phyloP scores from a whole-genome alignment of 345 rosid genomes.

The Gossypium ekmanianum region DNA sequence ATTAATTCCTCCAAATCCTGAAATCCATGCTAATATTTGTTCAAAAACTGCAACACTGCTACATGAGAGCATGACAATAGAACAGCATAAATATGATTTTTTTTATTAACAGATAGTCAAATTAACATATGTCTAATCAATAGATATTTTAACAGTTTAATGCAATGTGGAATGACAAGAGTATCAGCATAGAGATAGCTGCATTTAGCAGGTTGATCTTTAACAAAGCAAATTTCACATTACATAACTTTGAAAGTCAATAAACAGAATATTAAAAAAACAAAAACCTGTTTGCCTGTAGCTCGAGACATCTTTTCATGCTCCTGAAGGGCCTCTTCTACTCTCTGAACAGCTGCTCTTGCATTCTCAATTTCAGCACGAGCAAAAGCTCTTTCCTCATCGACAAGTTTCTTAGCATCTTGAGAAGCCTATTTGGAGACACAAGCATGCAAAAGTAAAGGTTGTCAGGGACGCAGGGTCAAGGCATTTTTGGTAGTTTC shows the following conservation, averaged over 20 bases:
- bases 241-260: not conserved
- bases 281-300: slow-evolving; percentile 62
- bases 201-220: not conserved
- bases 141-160: not conserved
- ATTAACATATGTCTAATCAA: not conserved
- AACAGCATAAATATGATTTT: not conserved
- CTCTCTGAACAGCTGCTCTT: slow-evolving; percentile 93
- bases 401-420: slow-evolving; percentile 93
- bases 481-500: not conserved
- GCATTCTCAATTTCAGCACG: slow-evolving; percentile 95
- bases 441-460: slow-evolving; percentile 15
- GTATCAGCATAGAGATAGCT: not conserved
- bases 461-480: not conserved
- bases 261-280: not conserved
- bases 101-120: not conserved
- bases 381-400: slow-evolving; percentile 94
- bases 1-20: slow-evolving; percentile 86
- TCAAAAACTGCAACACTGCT: slow-evolving; percentile 9
- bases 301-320: slow-evolving; percentile 75
- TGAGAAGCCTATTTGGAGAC: slow-evolving; percentile 69
- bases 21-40: slow-evolving; percentile 20
- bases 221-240: not conserved
- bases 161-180: not conserved
- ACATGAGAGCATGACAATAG: not conserved
- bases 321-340: slow-evolving; percentile 89